Evolutionary conservation across 2,329 filamentous ascomycete species (phyloP), one percentile per base, ranked within the genome.

Genomic region (Cyclaneusma minus): DNA sequence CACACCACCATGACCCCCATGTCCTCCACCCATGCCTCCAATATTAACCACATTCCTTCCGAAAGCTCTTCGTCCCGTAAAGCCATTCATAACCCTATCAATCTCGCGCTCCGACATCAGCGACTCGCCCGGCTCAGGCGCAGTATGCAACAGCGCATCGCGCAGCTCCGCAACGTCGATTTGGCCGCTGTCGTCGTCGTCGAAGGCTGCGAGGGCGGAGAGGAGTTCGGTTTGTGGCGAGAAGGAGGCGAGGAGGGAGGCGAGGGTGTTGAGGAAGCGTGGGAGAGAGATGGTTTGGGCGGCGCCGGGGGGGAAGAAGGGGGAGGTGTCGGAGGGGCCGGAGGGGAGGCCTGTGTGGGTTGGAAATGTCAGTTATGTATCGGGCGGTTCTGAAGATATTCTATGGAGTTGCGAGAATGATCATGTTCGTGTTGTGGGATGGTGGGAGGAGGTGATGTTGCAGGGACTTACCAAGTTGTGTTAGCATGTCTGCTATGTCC

Each of bases 151-250:
- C 22, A 98, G 51, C 1, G 87, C 83, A 39, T 89, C 81, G 23
- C 79, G 71, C 35, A 98, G 54, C 50, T 93, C 83, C 0, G 58
- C 65, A 12, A 92, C 56, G 45, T 95, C 84, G 20, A 95, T 72
- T 51, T 94, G 84, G 3, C 89, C 89, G 42, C 80, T 89, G 48
- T 98, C 89, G 35, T 92, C 84, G 35, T 92, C 81, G 45, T 98
- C 89, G 47, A 95, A 95, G 0, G 89, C 89, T 3, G 83, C 83
- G 39, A 98, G 87, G 0, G 89, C 89, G 2, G 84, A 87, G 12
- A 83, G 58, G 7, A 98, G 64, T 47, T 98, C 89, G 10, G 71
- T 65, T 13, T 72, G 68, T 0, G 80, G 74, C 1, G 82, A 91
- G 11, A 95, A 60, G 0, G 73, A 66, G 2, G 71, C 68, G 3